phyloP scores from a whole-genome alignment of 192 early-diverging fungal species.

The Coemansia sp. region DNA sequence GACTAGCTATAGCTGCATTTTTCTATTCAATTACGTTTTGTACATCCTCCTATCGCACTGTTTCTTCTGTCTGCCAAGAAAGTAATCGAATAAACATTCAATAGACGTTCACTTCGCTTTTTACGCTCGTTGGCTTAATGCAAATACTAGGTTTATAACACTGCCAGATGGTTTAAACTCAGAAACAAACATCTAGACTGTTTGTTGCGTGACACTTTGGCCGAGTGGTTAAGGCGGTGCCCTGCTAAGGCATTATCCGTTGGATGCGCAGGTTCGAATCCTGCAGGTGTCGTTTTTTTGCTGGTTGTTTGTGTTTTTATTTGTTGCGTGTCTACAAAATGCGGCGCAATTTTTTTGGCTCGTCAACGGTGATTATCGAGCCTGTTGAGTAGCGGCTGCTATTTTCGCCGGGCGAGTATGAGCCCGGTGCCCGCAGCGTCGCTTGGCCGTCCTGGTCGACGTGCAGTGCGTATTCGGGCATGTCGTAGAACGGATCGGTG shows the following conservation, averaged over 20 bases:
- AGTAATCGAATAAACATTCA: too few relatives aligned
- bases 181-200: not conserved
- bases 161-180: not conserved
- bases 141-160: not conserved
- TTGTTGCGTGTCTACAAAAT: not conserved
- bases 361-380: not conserved
- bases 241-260: slow-evolving; percentile 65
- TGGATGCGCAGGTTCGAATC: slow-evolving; percentile 73
- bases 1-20: too few relatives aligned
- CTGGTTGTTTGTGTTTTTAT: not conserved
- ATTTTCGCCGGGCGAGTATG: slow-evolving; percentile 1
- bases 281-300: slow-evolving; percentile 58
- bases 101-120: not conserved
- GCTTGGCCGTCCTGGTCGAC: too few relatives aligned
- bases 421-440: too few relatives aligned
- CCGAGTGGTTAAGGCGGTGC: slow-evolving; percentile 61
- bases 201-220: slow-evolving; percentile 25
- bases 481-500: too few relatives aligned
- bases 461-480: too few relatives aligned
- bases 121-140: not conserved
- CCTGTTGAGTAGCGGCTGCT: not conserved
- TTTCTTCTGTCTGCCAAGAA: too few relatives aligned
- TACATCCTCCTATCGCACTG: not conserved
- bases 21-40: too few relatives aligned
- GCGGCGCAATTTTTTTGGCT: not conserved